Conservation (phyloP, 1,284 basidiomycete genomes). For the Cryptococcus deneoformans region DNA sequence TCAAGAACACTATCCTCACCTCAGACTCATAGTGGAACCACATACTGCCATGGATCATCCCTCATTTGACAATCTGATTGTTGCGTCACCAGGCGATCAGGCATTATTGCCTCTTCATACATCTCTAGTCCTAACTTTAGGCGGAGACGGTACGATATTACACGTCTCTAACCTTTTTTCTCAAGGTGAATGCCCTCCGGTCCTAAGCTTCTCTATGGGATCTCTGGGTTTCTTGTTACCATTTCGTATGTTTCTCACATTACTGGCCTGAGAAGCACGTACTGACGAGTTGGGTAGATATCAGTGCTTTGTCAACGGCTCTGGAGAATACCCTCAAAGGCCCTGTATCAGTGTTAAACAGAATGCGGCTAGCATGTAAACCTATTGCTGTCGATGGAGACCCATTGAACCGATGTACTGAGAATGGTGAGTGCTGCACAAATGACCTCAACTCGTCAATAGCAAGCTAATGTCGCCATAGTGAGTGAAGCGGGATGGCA, state of each 20-base stretch:
- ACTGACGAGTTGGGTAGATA: constrained; percentile 16
- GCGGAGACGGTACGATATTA: constrained; percentile 93
- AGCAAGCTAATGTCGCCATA: constrained; percentile 8
- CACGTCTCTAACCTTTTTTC: constrained; percentile 92
- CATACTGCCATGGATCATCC: constrained; percentile 40
- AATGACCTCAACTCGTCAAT: neutral
- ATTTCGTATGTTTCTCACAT: constrained; percentile 65
- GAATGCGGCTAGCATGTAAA: constrained; percentile 80
- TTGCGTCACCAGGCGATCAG: constrained; percentile 26
- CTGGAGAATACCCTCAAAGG: constrained; percentile 64
- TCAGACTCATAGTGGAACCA: constrained; percentile 39
- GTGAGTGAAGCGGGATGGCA: constrained; percentile 67
- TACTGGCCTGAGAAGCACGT: constrained; percentile 53
- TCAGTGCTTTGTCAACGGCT: constrained; percentile 58
- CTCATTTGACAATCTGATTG: constrained; percentile 31
- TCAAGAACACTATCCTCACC: constrained; percentile 23
- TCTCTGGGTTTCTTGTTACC: constrained; percentile 91
- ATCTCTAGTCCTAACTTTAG: constrained; percentile 86
- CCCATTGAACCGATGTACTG: constrained; percentile 52
- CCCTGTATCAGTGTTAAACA: constrained; percentile 62
- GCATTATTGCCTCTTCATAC: constrained; percentile 45
- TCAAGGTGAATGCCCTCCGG: constrained; percentile 80
- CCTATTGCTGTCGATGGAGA: constrained; percentile 64
- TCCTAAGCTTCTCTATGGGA: constrained; percentile 94
- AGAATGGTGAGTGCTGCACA: constrained; percentile 14